A percentile compares a stretch with the other conserved stretches of the same genome.
Evolutionary conservation across 1,139 yeast genomes (phyloP).

Genomic region (Lodderomyces oxycetoniae): DNA sequence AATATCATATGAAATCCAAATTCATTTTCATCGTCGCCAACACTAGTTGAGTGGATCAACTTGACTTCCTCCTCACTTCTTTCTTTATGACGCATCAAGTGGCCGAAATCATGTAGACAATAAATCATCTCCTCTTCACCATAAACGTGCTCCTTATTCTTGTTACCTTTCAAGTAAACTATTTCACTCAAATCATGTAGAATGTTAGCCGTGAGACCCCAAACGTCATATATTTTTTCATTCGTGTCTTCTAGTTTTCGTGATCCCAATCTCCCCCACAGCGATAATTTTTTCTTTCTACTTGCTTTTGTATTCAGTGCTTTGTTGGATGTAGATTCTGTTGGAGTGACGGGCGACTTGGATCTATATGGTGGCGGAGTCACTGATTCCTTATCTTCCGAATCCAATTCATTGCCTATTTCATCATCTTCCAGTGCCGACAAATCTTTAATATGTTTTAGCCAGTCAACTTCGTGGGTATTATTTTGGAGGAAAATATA

Average conservation of each 20-base stretch:
- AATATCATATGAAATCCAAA: conserved; percentile 50
- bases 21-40: conserved; percentile 17
- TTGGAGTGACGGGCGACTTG: conserved; percentile 1
- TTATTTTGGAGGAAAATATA: conserved; percentile 56
- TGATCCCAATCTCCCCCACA: conserved; percentile 44
- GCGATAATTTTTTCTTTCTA: conserved; percentile 9
- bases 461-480: conserved; percentile 56
- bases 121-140: conserved; percentile 69
- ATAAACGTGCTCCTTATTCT: conserved; percentile 21
- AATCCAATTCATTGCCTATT: conserved; percentile 14
- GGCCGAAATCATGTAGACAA: conserved; percentile 49
- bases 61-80: conserved; percentile 34
- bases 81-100: conserved; percentile 34
- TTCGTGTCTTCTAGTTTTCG: conserved; percentile 35
- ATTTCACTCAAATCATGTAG: conserved; percentile 71
- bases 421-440: conserved; percentile 37
- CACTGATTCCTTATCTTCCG: conserved; percentile 14
- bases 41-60: conserved; percentile 30
- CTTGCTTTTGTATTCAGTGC: conserved; percentile 3
- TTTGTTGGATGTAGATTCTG: too few species aligned
- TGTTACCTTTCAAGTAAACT: conserved; percentile 26
- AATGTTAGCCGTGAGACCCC: conserved; percentile 91
- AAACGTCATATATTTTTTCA: conserved; percentile 59
- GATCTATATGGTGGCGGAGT: conserved; percentile 13
- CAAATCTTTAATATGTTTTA: conserved; percentile 51